Conservation (phyloP, 768 basidiomycete genomes). For the Daedalea quercina region DNA sequence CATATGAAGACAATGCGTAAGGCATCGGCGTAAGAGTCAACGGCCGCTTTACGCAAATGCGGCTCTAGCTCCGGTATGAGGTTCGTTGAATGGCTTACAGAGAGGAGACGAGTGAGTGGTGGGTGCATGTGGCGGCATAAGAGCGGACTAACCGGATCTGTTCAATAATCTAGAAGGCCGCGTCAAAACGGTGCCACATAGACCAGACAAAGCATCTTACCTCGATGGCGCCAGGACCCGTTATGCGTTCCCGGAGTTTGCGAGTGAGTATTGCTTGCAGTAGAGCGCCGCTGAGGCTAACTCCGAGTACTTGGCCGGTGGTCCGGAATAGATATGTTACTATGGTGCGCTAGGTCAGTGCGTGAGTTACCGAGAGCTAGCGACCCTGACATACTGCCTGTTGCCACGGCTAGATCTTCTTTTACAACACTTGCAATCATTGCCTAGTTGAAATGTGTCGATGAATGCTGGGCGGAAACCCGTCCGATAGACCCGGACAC, state of each 20-base stretch:
- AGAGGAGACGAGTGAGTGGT: not conserved
- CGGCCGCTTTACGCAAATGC: slow-evolving; percentile 48
- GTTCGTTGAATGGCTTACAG: slow-evolving; percentile 57
- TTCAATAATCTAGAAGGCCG: slow-evolving; percentile 66
- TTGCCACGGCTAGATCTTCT: slow-evolving; percentile 83
- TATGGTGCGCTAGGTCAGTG: slow-evolving; percentile 24
- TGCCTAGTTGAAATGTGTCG: slow-evolving; percentile 42
- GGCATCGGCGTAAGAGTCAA: slow-evolving; percentile 74
- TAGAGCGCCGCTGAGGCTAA: slow-evolving; percentile 79
- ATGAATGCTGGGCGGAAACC: not conserved
- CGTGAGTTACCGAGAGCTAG: not conserved
- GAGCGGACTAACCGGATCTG: slow-evolving; percentile 48
- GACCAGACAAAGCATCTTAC: slow-evolving; percentile 35
- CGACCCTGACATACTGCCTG: slow-evolving; percentile 61
- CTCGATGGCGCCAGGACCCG: slow-evolving; percentile 65
- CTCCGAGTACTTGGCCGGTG: slow-evolving; percentile 92
- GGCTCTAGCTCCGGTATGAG: slow-evolving; percentile 64
- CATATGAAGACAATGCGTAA: slow-evolving; percentile 79
- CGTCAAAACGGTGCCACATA: too few species aligned
- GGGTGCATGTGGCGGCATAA: not conserved
- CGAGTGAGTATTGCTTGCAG: slow-evolving; percentile 72
- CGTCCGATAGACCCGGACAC: slow-evolving; percentile 21
- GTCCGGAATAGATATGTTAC: slow-evolving; percentile 93
- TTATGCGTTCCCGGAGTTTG: slow-evolving; percentile 68
- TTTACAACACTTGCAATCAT: slow-evolving; percentile 79